phyloP scores from a whole-genome alignment of 2,329 filamentous ascomycete genomes.

The Graphiopsis chlorocephala region DNA sequence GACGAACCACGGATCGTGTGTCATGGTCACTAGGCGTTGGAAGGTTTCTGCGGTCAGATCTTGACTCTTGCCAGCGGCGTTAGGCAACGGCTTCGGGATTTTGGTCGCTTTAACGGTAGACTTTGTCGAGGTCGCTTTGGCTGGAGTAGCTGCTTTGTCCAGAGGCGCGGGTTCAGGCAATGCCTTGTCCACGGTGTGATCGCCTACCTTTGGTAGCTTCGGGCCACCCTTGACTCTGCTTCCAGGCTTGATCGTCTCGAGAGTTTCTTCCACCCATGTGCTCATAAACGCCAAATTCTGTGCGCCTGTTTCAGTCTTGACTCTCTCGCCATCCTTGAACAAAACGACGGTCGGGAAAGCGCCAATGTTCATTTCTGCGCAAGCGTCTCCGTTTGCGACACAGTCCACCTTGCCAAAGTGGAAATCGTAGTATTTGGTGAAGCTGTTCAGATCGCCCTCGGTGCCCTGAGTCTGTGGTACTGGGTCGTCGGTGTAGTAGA shows the following conservation, averaged over 20 bases:
- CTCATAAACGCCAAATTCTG: conserved; percentile 67
- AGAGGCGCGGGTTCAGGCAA: conserved; percentile 30
- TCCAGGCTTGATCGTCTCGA: conserved; percentile 78
- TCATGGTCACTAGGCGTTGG: conserved; percentile 78
- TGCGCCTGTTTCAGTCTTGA: conserved; percentile 62
- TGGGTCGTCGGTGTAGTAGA: conserved; percentile 84
- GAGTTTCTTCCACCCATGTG: conserved; percentile 67
- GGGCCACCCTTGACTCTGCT: conserved; percentile 67
- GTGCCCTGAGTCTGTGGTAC: conserved; percentile 51
- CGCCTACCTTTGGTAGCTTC: conserved; percentile 70
- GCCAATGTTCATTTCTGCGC: conserved; percentile 62
- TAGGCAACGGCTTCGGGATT: conserved; percentile 58
- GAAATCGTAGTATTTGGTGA: conserved; percentile 83
- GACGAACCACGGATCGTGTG: conserved; percentile 92
- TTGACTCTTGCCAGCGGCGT: conserved; percentile 72
- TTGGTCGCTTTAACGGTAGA: conserved; percentile 46
- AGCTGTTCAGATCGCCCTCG: conserved; percentile 59
- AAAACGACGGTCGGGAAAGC: conserved; percentile 76
- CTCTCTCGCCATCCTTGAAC: conserved; percentile 72
- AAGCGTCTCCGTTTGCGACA: conserved; percentile 76
- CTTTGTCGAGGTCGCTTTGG: conserved; percentile 39
- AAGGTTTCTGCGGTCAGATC: conserved; percentile 80
- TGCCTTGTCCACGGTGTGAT: conserved; percentile 46
- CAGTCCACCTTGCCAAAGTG: conserved; percentile 86
- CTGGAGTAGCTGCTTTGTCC: conserved; percentile 22